Base-by-base conservation (phyloP, 2,329 filamentous ascomycete genomes). In the Monilinia fructigena region DNA sequence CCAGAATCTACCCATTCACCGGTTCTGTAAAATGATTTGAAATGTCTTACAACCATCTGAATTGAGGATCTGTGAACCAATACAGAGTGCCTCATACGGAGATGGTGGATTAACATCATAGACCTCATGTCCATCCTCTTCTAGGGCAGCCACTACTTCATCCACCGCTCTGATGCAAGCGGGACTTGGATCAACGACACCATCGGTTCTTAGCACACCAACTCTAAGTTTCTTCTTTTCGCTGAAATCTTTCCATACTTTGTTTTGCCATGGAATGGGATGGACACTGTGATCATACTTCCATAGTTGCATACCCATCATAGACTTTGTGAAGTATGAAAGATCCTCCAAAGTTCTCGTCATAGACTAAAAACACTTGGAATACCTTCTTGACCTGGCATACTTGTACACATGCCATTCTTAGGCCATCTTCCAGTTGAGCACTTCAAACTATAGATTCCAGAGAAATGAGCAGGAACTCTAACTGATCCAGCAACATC, bases 341-440 rank as follows among this genome's bases (percentile, higher is more conserved):
- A 97, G 80, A 75, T 97, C 93, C 69, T 88, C 85, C 67, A 97
- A 79, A 0, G 93, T 97, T 63, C 93, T 85, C 3, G 93, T 86
- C 94, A 98, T 97, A 6, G 93, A 67, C 91, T 94, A 79, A 93
- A 97, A 26, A 97, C 92, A 70, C 89, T 91, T 0, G 92, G 88
- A 42, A 97, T 87, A 0, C 93, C 93, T 75, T 97, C 94, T 76
- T 97, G 93, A 0, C 94, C 94, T 0, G 91, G 87, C 92, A 97
- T 97, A 73, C 90, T 93, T 0, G 93, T 97, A 68, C 85, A 86
- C 76, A 92, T 88, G 12, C 92, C 92, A 53, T 86, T 83, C 77
- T 96, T 96, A 1, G 92, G 92, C 92, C 93, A 97, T 59, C 93
- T 85, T 1, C 94, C 93, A 1, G 91, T 96, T 3, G 91, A 93